These are phyloP conservation scores for Aspergillus sp. DNA, from an alignment of 2,329 filamentous ascomycete genomes.

Conservation along the genomic window DNA sequence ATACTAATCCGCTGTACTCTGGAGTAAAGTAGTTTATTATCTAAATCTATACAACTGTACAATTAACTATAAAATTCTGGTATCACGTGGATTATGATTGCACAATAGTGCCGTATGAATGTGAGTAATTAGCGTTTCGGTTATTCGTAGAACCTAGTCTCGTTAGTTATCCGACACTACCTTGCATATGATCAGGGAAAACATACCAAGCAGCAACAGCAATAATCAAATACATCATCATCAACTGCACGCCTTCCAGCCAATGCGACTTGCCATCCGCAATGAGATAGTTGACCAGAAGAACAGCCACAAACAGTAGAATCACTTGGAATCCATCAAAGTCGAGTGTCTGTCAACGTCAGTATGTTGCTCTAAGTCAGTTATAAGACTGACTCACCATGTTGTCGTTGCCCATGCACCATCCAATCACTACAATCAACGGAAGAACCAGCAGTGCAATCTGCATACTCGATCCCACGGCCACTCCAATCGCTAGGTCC, in stretches of 20 bases:
- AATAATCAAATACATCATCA: constrained; percentile 59
- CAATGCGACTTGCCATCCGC: constrained; percentile 55
- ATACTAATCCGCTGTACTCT: no score
- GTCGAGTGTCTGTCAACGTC: constrained; percentile 54
- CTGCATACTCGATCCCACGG: constrained; percentile 62
- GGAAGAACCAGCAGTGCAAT: constrained; percentile 61
- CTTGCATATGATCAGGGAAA: neutral
- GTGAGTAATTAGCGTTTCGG: no score
- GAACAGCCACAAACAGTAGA: constrained; percentile 53
- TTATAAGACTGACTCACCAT: constrained; percentile 42
- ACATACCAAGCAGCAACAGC: constrained; percentile 54
- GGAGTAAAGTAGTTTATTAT: no score
- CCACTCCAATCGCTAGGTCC: constrained; percentile 63
- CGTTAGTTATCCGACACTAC: constrained; percentile 1
- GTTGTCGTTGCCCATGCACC: constrained; percentile 52
- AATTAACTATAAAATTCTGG: no score
- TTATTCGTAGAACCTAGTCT: constrained; percentile 9
- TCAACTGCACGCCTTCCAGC: constrained; percentile 59
- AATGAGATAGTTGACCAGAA: constrained; percentile 58
- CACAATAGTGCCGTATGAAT: no score
- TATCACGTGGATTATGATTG: no score
- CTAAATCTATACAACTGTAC: no score
- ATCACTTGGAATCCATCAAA: constrained; percentile 87
- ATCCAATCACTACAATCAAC: constrained; percentile 57
- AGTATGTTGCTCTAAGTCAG: constrained; percentile 2